These are phyloP conservation scores for Arctostaphylos glauca DNA, from an alignment of 148 eudicot genomes.

Conservation along the genomic window DNA sequence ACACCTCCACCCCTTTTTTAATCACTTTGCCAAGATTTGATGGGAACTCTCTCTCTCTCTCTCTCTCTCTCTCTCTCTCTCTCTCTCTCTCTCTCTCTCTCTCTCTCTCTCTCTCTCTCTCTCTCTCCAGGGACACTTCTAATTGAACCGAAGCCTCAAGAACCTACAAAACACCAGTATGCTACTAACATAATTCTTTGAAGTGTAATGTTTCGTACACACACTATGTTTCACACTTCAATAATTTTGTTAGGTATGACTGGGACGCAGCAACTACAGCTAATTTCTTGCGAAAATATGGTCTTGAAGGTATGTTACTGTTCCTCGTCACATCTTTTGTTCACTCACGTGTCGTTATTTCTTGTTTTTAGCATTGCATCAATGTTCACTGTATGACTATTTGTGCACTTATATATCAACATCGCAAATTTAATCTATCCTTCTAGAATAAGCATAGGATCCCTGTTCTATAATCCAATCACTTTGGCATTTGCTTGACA, in stretches of 20 bases:
- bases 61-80: slow-evolving; percentile 7
- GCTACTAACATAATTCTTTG: slow-evolving; percentile 16
- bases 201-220: neutral
- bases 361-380: slow-evolving; percentile 2
- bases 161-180: slow-evolving; percentile 98
- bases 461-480: neutral
- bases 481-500: neutral
- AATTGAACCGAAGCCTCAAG: slow-evolving; percentile 97
- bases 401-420: neutral
- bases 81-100: neutral
- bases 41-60: neutral
- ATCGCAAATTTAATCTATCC: neutral
- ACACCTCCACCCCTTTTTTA: neutral
- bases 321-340: neutral
- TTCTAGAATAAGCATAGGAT: neutral
- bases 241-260: slow-evolving; percentile 63
- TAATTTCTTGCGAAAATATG: slow-evolving; percentile 93
- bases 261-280: slow-evolving; percentile 99
- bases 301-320: slow-evolving; percentile 59
- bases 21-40: neutral
- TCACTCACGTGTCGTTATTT: neutral
- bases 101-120: slow-evolving; percentile 18
- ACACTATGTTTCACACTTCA: slow-evolving; percentile 14
- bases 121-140: slow-evolving; percentile 70
- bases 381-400: neutral